phyloP scores from a whole-genome alignment of 2,329 filamentous ascomycete genomes.

The Cryphonectria naterciae region DNA sequence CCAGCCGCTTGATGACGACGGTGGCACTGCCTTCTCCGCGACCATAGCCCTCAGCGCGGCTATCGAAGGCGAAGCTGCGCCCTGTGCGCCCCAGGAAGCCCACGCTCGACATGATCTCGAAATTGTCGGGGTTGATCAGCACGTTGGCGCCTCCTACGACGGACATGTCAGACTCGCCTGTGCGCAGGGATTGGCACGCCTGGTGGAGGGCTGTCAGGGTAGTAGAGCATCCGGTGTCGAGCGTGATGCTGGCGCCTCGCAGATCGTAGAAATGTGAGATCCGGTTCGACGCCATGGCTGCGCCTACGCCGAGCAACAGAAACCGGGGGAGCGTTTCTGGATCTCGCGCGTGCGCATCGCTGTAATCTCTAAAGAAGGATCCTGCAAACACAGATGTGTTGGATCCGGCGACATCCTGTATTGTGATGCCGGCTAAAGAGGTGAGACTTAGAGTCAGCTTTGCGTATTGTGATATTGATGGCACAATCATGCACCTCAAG shows the following conservation, averaged over 20 bases:
- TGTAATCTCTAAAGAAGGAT: slow-evolving; percentile 40
- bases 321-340: slow-evolving; percentile 36
- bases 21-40: slow-evolving; percentile 14
- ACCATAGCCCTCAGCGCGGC: slow-evolving; percentile 8
- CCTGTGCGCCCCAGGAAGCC: slow-evolving; percentile 30
- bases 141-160: slow-evolving; percentile 35
- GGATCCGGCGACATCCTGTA: slow-evolving; percentile 36
- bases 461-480: neutral
- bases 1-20: slow-evolving; percentile 3
- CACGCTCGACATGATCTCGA: slow-evolving; percentile 32
- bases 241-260: slow-evolving; percentile 46
- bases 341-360: slow-evolving; percentile 6
- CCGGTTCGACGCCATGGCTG: slow-evolving; percentile 44
- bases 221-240: slow-evolving; percentile 53
- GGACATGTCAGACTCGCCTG: slow-evolving; percentile 27
- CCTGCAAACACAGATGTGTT: slow-evolving; percentile 42
- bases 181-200: slow-evolving; percentile 19
- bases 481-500: neutral
- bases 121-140: slow-evolving; percentile 38
- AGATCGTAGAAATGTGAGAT: slow-evolving; percentile 48
- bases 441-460: neutral
- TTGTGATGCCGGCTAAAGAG: slow-evolving; percentile 13
- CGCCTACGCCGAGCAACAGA: slow-evolving; percentile 41
- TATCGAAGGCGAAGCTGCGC: slow-evolving; percentile 17
- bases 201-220: slow-evolving; percentile 40